Base-by-base conservation (phyloP, 2,329 filamentous ascomycete species). In the Trichoderma breve region DNA sequence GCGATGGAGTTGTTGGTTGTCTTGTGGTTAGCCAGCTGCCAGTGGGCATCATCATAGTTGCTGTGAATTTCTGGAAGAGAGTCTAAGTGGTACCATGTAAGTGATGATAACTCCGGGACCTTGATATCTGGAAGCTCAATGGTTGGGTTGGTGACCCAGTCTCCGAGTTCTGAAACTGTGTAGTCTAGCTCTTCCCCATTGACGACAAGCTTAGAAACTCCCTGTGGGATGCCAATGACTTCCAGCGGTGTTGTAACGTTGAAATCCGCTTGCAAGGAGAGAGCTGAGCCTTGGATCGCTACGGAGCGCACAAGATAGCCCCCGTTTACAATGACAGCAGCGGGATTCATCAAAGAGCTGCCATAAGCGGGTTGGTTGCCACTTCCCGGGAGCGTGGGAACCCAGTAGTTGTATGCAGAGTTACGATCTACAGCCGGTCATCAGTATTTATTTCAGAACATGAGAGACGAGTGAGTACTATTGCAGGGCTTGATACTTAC, bases 11-110 rank as follows among this genome's bases (percentile, higher is more conserved):
- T 94, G 77, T 88, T 87, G 1, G 89, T 90, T 3, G 84, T 84
- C 0, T 81, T 83, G 6, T 88, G 83, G 73, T 90, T 81, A 1
- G 92, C 92, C 0, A 77, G 75, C 0, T 85, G 85, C 93, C 93
- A 96, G 6, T 81, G 80, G 3, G 86, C 86, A 79, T 96, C 93
- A 67, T 93, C 89, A 75, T 94, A 95, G 1, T 79, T 80, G 0
- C 83, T 74, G 63, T 86, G 79, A 7, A 93, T 83, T 78, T 95
- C 93, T 0, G 93, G 93, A 0, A 96, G 86, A 0, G 88, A 88
- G 79, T 95, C 89, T 26, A 93, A 77, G 71, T 88, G 89, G 77
- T 90, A 90, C 93, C 93, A 96, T 1, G 86, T 80, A 11, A 93
- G 79, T 0, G 82, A 78, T 15, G 84, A 82, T 2, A 95, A 83